Evolutionary conservation across 371 early-diverging fungal genomes (phyloP).

Genomic region (Mortierella polycephala): DNA sequence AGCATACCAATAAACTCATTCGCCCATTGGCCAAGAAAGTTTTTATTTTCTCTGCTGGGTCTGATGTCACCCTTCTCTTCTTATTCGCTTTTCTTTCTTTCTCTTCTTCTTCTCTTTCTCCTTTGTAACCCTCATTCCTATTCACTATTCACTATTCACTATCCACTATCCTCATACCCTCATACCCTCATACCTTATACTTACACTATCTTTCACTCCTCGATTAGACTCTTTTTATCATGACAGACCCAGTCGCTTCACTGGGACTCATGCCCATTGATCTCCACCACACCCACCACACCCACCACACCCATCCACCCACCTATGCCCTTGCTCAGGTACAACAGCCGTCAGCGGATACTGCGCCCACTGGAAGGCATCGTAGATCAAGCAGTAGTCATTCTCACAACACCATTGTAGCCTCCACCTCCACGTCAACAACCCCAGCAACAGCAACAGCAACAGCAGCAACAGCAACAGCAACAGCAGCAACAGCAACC

Average conservation of each 20-base stretch:
- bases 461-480: not conserved
- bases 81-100: not conserved
- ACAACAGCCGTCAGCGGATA: constrained; percentile 8
- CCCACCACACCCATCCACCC: constrained; percentile 17
- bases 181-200: not conserved
- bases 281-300: constrained; percentile 12
- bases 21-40: no score
- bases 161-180: not conserved
- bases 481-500: not conserved
- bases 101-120: not conserved
- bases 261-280: constrained; percentile 2
- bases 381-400: constrained; percentile 13
- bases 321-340: constrained; percentile 22
- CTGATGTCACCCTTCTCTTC: not conserved
- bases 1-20: no score
- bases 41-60: not conserved
- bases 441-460: no score
- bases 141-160: no score
- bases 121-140: not conserved
- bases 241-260: constrained; percentile 12
- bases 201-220: not conserved
- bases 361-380: not conserved
- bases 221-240: constrained; percentile 3
- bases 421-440: not conserved
- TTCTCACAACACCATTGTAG: not conserved